Evolutionary conservation across 2,329 filamentous ascomycete species (phyloP).

Genomic region (Pezicula rhizophila): DNA sequence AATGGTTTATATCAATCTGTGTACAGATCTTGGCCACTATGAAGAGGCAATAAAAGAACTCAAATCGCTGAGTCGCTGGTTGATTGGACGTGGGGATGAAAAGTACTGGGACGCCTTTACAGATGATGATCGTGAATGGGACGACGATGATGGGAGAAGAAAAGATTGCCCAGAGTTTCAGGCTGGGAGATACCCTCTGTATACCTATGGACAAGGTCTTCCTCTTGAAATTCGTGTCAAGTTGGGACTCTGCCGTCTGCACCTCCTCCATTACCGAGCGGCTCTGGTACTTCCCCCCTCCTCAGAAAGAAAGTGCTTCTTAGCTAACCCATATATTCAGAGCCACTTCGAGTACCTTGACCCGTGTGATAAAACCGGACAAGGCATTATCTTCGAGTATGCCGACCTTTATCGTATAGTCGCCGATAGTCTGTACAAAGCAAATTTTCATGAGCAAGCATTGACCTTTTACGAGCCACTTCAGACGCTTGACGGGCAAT

Average conservation of each 20-base stretch:
- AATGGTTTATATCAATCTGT: slow-evolving; percentile 78
- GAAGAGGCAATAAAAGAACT: slow-evolving; percentile 62
- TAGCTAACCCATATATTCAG: slow-evolving; percentile 30
- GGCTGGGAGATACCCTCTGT: slow-evolving; percentile 42
- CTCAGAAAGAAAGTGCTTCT: slow-evolving; percentile 4
- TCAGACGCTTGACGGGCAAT: slow-evolving; percentile 39
- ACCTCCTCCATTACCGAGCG: slow-evolving; percentile 62
- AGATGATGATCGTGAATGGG: slow-evolving; percentile 85
- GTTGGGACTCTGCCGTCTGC: slow-evolving; percentile 76
- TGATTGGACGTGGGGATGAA: slow-evolving; percentile 70
- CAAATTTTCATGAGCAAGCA: slow-evolving; percentile 46
- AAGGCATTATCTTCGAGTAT: slow-evolving; percentile 55
- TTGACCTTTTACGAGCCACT: slow-evolving; percentile 52
- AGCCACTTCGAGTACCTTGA: slow-evolving; percentile 66
- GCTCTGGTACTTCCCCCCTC: slow-evolving; percentile 54
- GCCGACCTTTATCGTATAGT: slow-evolving; percentile 74
- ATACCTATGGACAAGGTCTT: slow-evolving; percentile 65
- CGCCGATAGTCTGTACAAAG: slow-evolving; percentile 50
- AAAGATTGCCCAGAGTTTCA: slow-evolving; percentile 54
- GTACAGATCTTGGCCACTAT: slow-evolving; percentile 58
- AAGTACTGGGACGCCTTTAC: slow-evolving; percentile 67
- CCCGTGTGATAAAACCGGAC: slow-evolving; percentile 45
- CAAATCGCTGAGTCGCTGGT: slow-evolving; percentile 72
- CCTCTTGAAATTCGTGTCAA: slow-evolving; percentile 80
- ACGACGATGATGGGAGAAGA: slow-evolving; percentile 65